Conservation (phyloP, 768 basidiomycete genomes). For the Termitomyces sp. region DNA sequence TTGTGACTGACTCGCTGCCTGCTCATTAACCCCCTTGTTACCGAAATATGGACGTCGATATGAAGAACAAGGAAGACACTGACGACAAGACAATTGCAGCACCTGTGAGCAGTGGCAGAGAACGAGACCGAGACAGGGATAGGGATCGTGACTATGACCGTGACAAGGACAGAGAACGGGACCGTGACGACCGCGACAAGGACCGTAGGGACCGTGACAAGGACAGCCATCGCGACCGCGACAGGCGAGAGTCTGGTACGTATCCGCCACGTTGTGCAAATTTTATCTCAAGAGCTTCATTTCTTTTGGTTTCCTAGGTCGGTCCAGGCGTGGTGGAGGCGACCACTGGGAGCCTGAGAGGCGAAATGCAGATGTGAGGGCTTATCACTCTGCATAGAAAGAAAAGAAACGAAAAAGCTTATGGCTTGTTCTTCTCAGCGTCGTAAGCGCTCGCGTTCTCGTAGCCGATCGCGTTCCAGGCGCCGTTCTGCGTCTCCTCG, state of each 20-base stretch:
- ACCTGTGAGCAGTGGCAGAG: conserved; percentile 33
- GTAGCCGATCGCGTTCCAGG: conserved; percentile 64
- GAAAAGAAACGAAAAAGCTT: conserved; percentile 2
- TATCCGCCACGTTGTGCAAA: not conserved
- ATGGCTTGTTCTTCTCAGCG: conserved; percentile 32
- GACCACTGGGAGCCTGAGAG: conserved; percentile 87
- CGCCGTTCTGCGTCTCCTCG: conserved; percentile 63
- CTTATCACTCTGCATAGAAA: not conserved
- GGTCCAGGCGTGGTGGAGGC: conserved; percentile 40
- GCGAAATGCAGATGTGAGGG: conserved; percentile 59
- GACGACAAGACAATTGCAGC: conserved; percentile 52
- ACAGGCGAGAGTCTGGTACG: conserved; percentile 55
- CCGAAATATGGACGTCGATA: conserved; percentile 68
- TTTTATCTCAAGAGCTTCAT: not conserved
- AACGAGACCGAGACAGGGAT: conserved; percentile 39
- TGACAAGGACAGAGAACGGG: conserved; percentile 28
- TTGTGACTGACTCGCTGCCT: conserved; percentile 4
- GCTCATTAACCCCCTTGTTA: conserved; percentile 1
- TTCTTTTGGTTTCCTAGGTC: conserved; percentile 18
- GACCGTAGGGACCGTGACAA: conserved; percentile 37
- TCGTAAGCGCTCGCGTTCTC: conserved; percentile 62
- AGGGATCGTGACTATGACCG: conserved; percentile 33
- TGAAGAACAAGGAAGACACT: conserved; percentile 70
- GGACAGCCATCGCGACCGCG: conserved; percentile 41
- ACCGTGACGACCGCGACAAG: conserved; percentile 30